phyloP scores from a whole-genome alignment of 2,329 filamentous ascomycete genomes.

The Aspergillus persii region DNA sequence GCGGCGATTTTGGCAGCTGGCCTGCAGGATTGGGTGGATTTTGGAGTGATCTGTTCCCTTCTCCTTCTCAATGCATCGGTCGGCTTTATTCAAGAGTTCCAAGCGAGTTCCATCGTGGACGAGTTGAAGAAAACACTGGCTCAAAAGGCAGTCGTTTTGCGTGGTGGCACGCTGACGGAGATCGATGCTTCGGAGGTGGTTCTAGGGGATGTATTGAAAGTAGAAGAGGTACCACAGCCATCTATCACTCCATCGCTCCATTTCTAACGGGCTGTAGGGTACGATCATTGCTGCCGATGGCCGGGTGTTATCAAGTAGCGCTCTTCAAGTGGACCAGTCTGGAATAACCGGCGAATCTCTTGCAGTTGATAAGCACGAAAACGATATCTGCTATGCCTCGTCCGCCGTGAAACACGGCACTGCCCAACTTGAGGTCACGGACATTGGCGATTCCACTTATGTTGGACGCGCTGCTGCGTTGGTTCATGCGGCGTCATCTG shows the following conservation, averaged over 20 bases:
- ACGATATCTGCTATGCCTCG: slow-evolving; percentile 78
- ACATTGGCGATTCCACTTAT: slow-evolving; percentile 86
- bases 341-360: slow-evolving; percentile 90
- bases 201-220: slow-evolving; percentile 83
- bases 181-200: slow-evolving; percentile 81
- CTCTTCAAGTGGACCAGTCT: slow-evolving; percentile 88
- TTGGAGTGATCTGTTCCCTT: slow-evolving; percentile 83
- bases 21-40: slow-evolving; percentile 88
- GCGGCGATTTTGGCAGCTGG: slow-evolving; percentile 78
- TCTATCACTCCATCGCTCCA: slow-evolving; percentile 1
- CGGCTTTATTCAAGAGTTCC: slow-evolving; percentile 85
- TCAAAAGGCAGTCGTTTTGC: slow-evolving; percentile 81
- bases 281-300: slow-evolving; percentile 90
- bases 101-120: slow-evolving; percentile 86
- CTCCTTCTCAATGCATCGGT: slow-evolving; percentile 81
- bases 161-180: slow-evolving; percentile 74
- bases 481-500: slow-evolving; percentile 71
- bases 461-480: slow-evolving; percentile 85
- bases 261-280: slow-evolving; percentile 48
- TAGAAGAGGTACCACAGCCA: slow-evolving; percentile 63
- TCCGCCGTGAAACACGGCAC: slow-evolving; percentile 89
- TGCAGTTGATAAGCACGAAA: slow-evolving; percentile 82
- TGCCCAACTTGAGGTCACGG: slow-evolving; percentile 76
- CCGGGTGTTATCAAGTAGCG: slow-evolving; percentile 76
- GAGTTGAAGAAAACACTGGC: slow-evolving; percentile 88